phyloP scores from a whole-genome alignment of 2,329 filamentous ascomycete species.

The Calonectria pauciramosa region DNA sequence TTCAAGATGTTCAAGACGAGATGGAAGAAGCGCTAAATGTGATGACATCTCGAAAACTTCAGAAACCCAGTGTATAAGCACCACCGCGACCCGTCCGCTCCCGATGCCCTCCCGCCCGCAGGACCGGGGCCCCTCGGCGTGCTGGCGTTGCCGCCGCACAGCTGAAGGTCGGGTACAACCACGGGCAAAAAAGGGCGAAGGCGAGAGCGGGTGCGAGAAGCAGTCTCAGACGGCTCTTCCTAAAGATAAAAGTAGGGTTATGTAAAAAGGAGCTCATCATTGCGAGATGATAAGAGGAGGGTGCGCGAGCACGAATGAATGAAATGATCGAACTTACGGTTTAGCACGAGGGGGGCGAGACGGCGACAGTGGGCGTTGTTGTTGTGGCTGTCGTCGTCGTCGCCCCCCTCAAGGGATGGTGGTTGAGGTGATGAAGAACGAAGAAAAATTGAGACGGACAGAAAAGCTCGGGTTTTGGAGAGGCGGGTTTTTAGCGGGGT shows the following conservation, averaged over 20 bases:
- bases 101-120: constrained; percentile 44
- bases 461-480: constrained; percentile 24
- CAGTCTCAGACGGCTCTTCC: constrained; percentile 64
- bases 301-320: background rate
- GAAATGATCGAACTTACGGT: background rate
- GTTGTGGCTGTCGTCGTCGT: background rate
- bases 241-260: constrained; percentile 55
- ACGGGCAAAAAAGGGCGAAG: constrained; percentile 16
- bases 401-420: background rate
- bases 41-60: constrained; percentile 51
- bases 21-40: constrained; percentile 15
- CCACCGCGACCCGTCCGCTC: constrained; percentile 54
- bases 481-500: constrained; percentile 36
- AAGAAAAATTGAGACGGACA: constrained; percentile 33
- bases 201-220: constrained; percentile 43
- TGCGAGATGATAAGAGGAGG: constrained; percentile 38
- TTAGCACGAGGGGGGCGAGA: background rate
- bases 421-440: constrained; percentile 24
- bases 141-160: constrained; percentile 49
- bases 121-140: constrained; percentile 44
- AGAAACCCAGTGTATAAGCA: constrained; percentile 64
- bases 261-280: constrained; percentile 59
- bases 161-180: constrained; percentile 43
- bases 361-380: background rate
- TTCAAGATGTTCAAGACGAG: background rate